These are phyloP conservation scores for Quercus aquifolioides DNA, from an alignment of 306 rosid genomes.

Conservation along the genomic window DNA sequence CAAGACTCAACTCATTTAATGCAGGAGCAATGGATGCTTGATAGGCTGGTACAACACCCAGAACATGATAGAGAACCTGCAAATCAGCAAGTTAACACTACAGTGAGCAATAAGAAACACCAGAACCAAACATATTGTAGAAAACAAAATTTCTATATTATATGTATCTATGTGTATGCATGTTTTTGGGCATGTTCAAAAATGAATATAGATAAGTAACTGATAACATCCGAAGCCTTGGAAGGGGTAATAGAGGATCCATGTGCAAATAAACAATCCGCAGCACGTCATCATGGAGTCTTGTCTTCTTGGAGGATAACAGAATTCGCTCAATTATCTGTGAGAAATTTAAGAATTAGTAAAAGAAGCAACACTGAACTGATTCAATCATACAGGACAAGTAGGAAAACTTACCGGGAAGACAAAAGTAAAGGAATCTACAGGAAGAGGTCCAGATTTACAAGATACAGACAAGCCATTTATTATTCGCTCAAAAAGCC, in stretches of 20 bases:
- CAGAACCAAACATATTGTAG: not conserved
- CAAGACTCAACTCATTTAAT: slow-evolving; percentile 88
- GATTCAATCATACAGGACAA: slow-evolving; percentile 7
- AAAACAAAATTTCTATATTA: not conserved
- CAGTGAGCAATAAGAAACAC: slow-evolving; percentile 9
- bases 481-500: slow-evolving; percentile 76
- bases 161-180: not conserved
- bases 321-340: slow-evolving; percentile 92
- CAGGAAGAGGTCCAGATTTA: slow-evolving; percentile 91
- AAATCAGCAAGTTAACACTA: slow-evolving; percentile 20
- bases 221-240: slow-evolving; percentile 87
- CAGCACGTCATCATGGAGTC: slow-evolving; percentile 81
- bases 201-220: slow-evolving; percentile 37
- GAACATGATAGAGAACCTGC: slow-evolving; percentile 90
- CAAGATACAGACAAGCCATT: slow-evolving; percentile 79
- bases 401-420: slow-evolving; percentile 75
- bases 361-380: slow-evolving; percentile 18
- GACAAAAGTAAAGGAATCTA: slow-evolving; percentile 88
- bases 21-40: slow-evolving; percentile 88
- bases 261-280: slow-evolving; percentile 79
- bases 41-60: slow-evolving; percentile 79
- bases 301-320: slow-evolving; percentile 82
- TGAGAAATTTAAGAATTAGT: slow-evolving; percentile 26
- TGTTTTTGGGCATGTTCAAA: not conserved
- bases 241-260: slow-evolving; percentile 92